Conservation (phyloP, 805 yeast species). For the Candida incommunis region DNA sequence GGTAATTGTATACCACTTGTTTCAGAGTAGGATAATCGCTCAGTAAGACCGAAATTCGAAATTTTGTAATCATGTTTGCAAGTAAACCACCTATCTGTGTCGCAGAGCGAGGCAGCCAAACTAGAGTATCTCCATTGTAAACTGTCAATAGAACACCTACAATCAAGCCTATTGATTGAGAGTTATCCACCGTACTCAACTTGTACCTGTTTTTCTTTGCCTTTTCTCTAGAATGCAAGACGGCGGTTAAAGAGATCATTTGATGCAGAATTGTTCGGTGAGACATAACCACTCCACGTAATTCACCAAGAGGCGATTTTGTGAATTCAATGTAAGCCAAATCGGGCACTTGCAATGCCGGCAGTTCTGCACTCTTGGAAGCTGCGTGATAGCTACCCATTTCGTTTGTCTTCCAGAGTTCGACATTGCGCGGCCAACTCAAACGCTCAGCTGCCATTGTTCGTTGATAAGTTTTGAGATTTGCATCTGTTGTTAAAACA, state of each 20-base stretch:
- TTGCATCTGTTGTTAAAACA: constrained; percentile 68
- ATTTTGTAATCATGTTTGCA: constrained; percentile 63
- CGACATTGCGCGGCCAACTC: constrained; percentile 63
- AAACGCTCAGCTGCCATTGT: constrained; percentile 31
- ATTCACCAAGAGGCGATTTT: constrained; percentile 78
- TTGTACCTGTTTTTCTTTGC: constrained; percentile 36
- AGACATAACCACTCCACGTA: constrained; percentile 85
- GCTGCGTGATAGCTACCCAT: constrained; percentile 56
- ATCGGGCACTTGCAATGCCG: constrained; percentile 62
- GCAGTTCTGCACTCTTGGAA: constrained; percentile 42
- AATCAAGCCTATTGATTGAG: constrained; percentile 77
- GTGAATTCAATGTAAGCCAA: constrained; percentile 89
- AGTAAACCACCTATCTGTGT: constrained; percentile 75
- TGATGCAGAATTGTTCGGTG: constrained; percentile 83
- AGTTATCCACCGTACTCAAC: constrained; percentile 50
- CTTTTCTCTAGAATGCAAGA: constrained; percentile 33
- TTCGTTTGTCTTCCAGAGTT: constrained; percentile 75
- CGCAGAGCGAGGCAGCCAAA: constrained; percentile 64
- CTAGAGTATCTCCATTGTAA: constrained; percentile 67
- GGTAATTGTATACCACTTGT: constrained; percentile 84
- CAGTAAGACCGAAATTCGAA: constrained; percentile 56
- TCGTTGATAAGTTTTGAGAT: constrained; percentile 60
- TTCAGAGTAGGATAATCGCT: constrained; percentile 84
- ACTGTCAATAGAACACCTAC: constrained; percentile 69
- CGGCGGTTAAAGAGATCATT: constrained; percentile 58